Conservation (phyloP, 1,284 basidiomycete species). For the Heterobasidion parviporum region DNA sequence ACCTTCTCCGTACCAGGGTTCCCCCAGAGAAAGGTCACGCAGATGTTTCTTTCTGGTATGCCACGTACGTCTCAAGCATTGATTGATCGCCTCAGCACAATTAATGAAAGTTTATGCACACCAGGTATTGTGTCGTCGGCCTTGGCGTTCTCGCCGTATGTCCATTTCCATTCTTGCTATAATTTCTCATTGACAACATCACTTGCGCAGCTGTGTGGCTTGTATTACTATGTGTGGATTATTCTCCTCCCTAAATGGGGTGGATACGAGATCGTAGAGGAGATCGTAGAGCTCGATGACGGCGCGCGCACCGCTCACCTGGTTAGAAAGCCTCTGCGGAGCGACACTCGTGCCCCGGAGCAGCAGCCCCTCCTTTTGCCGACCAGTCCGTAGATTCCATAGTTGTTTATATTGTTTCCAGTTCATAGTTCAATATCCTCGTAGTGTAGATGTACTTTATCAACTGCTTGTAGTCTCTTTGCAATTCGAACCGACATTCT, state of each 20-base stretch:
- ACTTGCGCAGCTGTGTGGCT: slow-evolving; percentile 14
- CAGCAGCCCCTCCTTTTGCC: not conserved
- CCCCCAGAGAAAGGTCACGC: slow-evolving; percentile 22
- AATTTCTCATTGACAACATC: not conserved
- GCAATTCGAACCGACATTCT: too few species aligned
- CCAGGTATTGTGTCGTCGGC: slow-evolving; percentile 19
- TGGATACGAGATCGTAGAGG: slow-evolving; percentile 24
- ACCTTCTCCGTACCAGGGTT: slow-evolving; percentile 16
- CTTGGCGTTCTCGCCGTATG: slow-evolving; percentile 16
- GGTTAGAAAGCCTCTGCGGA: slow-evolving; percentile 10
- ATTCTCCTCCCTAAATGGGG: slow-evolving; percentile 21
- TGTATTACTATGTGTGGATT: slow-evolving; percentile 28
- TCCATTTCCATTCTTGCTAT: not conserved
- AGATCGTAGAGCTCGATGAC: slow-evolving; percentile 17
- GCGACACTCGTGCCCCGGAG: not conserved
- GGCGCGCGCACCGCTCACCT: slow-evolving; percentile 19
- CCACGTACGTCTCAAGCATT: slow-evolving; percentile 15
- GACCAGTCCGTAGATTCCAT: too few species aligned
- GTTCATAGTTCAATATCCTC: too few species aligned
- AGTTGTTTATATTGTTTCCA: too few species aligned
- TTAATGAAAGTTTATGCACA: slow-evolving; percentile 1
- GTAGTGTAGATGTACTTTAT: not conserved
- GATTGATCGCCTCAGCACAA: not conserved
- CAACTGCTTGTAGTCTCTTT: not conserved
- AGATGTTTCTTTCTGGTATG: slow-evolving; percentile 27